Percentiles rank a stretch among this genome's conserved stretches.
phyloP scores from a whole-genome alignment of 495 filamentous ascomycete species.

The Podospora sp. region DNA sequence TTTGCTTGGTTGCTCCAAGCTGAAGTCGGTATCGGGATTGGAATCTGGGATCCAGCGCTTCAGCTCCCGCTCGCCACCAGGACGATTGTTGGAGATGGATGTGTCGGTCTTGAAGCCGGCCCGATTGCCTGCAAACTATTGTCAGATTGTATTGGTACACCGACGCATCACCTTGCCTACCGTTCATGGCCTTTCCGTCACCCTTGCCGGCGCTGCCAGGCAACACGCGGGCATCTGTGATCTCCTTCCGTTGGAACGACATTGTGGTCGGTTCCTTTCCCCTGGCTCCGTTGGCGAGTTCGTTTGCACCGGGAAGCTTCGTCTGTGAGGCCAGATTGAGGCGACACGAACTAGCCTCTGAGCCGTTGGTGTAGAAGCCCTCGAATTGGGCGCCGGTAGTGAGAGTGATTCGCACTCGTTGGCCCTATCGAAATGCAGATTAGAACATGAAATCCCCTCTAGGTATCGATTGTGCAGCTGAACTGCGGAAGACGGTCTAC shows the following conservation, averaged over 20 bases:
- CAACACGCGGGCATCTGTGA: constrained; percentile 65
- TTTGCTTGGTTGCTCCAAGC: constrained; percentile 61
- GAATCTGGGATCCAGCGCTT: constrained; percentile 82
- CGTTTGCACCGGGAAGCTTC: constrained; percentile 44
- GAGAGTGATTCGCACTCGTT: constrained; percentile 65
- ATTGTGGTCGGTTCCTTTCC: constrained; percentile 60
- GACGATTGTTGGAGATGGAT: constrained; percentile 78
- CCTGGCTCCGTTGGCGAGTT: constrained; percentile 46
- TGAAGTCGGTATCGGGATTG: constrained; percentile 63
- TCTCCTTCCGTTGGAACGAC: constrained; percentile 79
- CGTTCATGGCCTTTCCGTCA: constrained; percentile 65
- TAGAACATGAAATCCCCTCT: background rate
- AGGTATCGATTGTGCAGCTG: constrained; percentile 26
- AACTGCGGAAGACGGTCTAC: background rate
- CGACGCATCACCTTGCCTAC: constrained; percentile 49
- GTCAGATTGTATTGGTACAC: background rate
- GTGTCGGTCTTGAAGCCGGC: constrained; percentile 79
- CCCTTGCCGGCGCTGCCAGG: constrained; percentile 48
- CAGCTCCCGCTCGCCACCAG: constrained; percentile 71
- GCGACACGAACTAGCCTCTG: constrained; percentile 62
- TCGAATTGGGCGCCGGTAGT: constrained; percentile 73
- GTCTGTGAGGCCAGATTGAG: constrained; percentile 83
- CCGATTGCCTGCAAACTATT: constrained; percentile 39
- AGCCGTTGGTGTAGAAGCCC: constrained; percentile 63
- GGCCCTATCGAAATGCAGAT: constrained; percentile 57